These are phyloP conservation scores for Penicillium sp. DNA, from an alignment of 2,329 filamentous ascomycete species.

Conservation along the genomic window DNA sequence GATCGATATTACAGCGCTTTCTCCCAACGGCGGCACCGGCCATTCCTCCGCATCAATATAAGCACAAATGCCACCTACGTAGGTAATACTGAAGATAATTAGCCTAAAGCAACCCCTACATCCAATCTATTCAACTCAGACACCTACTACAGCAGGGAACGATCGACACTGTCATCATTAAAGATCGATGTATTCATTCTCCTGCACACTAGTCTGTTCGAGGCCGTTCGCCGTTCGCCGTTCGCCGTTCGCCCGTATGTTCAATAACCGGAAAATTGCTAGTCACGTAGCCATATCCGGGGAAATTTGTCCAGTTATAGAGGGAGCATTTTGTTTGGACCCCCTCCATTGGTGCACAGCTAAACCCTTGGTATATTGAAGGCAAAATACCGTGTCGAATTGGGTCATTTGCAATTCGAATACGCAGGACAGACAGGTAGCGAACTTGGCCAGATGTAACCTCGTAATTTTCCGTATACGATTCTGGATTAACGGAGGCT, in stretches of 20 bases:
- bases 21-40: too few relatives aligned
- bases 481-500: not conserved
- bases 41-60: not conserved
- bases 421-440: not conserved
- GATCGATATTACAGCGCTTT: not conserved
- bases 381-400: not conserved
- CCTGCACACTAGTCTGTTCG: not conserved
- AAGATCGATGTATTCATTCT: not conserved
- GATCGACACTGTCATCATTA: not conserved
- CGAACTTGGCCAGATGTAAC: not conserved
- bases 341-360: not conserved
- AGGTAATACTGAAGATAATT: not conserved
- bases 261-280: not conserved
- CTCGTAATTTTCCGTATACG: not conserved
- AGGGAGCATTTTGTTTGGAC: too few relatives aligned
- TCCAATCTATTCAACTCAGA: not conserved
- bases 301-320: not conserved
- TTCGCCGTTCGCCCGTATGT: not conserved
- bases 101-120: not conserved
- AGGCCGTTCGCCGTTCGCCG: not conserved
- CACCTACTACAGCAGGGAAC: not conserved
- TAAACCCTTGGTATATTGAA: not conserved
- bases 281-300: too few relatives aligned
- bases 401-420: not conserved
- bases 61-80: not conserved